These are phyloP conservation scores for Calamus simplicifolius DNA, from an alignment of 176 grass and related monocot species.

Conservation along the genomic window DNA sequence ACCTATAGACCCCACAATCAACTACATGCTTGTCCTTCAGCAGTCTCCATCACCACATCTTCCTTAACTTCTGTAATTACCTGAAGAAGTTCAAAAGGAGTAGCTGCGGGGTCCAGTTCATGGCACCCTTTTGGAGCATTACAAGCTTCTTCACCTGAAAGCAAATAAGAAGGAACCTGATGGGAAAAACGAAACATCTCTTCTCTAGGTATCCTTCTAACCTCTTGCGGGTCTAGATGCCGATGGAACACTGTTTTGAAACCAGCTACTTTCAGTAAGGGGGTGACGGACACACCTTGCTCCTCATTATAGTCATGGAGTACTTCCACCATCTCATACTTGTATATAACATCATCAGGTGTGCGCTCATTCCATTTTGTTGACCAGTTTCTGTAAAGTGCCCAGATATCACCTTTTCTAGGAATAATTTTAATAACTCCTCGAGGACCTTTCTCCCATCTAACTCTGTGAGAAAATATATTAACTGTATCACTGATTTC, in stretches of 20 bases:
- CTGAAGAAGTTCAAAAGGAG: constrained; percentile 53
- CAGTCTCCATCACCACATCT: constrained; percentile 13
- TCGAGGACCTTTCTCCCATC: constrained; percentile 41
- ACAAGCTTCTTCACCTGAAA: constrained; percentile 54
- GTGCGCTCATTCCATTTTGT: constrained; percentile 56
- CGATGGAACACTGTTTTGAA: constrained; percentile 57
- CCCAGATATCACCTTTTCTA: constrained; percentile 63
- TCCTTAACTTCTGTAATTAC: constrained; percentile 53
- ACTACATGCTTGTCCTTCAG: constrained; percentile 10
- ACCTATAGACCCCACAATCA: constrained; percentile 3
- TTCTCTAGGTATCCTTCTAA: constrained; percentile 46
- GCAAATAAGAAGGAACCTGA: constrained; percentile 50
- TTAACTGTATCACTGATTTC: constrained; percentile 56
- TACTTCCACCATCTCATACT: constrained; percentile 63
- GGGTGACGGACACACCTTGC: constrained; percentile 35
- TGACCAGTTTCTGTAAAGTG: constrained; percentile 56
- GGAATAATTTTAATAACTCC: constrained; percentile 58
- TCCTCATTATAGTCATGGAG: constrained; percentile 36
- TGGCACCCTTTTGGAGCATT: constrained; percentile 61
- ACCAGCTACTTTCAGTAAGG: constrained; percentile 56
- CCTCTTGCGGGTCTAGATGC: constrained; percentile 23
- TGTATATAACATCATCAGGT: constrained; percentile 45
- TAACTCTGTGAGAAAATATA: constrained; percentile 64
- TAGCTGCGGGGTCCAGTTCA: constrained; percentile 64
- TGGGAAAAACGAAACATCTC: constrained; percentile 81